Conservation (phyloP, 2,329 filamentous ascomycete genomes). For the Phoma herbarum region DNA sequence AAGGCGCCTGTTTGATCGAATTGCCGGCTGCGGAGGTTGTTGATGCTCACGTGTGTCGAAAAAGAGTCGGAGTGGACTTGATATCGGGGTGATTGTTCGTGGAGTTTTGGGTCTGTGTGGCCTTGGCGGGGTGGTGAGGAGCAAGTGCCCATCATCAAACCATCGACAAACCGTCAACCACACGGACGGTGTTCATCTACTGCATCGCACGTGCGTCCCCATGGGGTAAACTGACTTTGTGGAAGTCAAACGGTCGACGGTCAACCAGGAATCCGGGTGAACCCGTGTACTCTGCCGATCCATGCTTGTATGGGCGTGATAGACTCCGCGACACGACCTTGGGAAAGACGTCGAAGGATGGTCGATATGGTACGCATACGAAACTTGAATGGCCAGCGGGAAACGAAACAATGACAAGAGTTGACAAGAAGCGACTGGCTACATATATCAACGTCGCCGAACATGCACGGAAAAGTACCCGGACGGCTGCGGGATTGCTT, state of each 20-base stretch:
- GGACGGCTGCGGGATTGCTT: constrained; percentile 6
- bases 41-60: constrained; percentile 14
- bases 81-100: constrained; percentile 1
- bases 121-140: constrained; percentile 6
- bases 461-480: constrained; percentile 20
- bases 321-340: constrained; percentile 2
- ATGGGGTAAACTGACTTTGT: constrained; percentile 24
- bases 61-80: constrained; percentile 11
- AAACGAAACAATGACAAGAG: constrained; percentile 1
- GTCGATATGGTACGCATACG: not conserved
- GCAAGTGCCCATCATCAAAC: not conserved
- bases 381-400: not conserved
- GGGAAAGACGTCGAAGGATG: not conserved
- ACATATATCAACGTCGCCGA: constrained; percentile 4
- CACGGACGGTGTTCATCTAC: constrained; percentile 6
- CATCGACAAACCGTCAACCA: constrained; percentile 4
- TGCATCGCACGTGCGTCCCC: constrained; percentile 22
- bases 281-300: constrained; percentile 14
- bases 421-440: not conserved
- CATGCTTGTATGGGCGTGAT: not conserved
- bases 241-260: constrained; percentile 16
- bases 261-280: constrained; percentile 20
- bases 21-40: not conserved
- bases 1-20: constrained; percentile 4
- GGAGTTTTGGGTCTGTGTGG: constrained; percentile 1